Evolutionary conservation across 2,329 filamentous ascomycete genomes (phyloP).

Genomic region (Fusarium albidum): DNA sequence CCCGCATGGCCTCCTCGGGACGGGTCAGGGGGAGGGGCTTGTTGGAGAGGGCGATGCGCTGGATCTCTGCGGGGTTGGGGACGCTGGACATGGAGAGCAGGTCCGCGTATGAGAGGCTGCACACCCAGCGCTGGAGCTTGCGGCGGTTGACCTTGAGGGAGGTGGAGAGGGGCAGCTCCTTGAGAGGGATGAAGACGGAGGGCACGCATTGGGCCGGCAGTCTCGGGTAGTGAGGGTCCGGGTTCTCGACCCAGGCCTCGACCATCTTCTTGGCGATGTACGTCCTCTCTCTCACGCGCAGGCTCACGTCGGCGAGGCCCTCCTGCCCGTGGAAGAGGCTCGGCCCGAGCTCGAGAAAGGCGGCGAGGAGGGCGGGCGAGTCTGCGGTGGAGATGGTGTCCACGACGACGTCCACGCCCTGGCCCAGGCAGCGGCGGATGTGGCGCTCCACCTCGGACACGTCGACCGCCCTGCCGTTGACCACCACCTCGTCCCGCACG

Average conservation of each 20-base stretch:
- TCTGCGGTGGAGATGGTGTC: conserved; percentile 58
- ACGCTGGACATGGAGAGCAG: conserved; percentile 52
- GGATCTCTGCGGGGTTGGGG: conserved; percentile 48
- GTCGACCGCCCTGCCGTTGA: conserved; percentile 51
- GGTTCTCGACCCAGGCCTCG: conserved; percentile 50
- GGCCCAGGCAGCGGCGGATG: conserved; percentile 56
- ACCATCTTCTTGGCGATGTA: conserved; percentile 55
- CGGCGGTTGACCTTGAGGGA: conserved; percentile 60
- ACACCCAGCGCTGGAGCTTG: conserved; percentile 55
- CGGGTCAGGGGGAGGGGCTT: conserved; percentile 58
- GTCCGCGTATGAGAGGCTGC: conserved; percentile 52
- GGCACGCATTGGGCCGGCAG: conserved; percentile 56
- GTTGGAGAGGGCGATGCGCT: conserved; percentile 39
- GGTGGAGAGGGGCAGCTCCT: conserved; percentile 56
- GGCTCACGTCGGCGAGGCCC: conserved; percentile 48
- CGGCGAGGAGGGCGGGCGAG: conserved; percentile 52
- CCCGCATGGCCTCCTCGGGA: conserved; percentile 56
- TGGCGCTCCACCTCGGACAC: conserved; percentile 56
- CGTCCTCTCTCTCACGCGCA: conserved; percentile 52
- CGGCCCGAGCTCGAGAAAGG: conserved; percentile 59
- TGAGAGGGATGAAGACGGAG: conserved; percentile 57
- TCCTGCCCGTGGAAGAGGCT: conserved; percentile 48
- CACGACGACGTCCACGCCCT: conserved; percentile 57
- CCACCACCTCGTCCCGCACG: conserved; percentile 51
- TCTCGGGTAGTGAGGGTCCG: conserved; percentile 4